Conservation (phyloP, 2,329 filamentous ascomycete genomes). For the Aspergillus pseudoglaucus region DNA sequence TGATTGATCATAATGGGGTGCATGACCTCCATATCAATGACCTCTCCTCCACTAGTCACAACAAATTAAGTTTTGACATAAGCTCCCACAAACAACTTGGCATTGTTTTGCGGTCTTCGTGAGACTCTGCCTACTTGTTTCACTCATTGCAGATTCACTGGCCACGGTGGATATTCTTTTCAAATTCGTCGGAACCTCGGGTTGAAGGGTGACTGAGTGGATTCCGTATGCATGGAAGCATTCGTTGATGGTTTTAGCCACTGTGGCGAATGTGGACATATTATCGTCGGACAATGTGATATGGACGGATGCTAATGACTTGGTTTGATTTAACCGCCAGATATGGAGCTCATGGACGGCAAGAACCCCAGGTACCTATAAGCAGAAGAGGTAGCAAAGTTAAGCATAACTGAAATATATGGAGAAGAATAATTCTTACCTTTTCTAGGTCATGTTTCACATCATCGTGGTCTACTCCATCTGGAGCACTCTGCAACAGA, state of each 20-base stretch:
- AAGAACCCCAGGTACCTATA: conserved; percentile 55
- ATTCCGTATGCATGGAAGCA: conserved; percentile 67
- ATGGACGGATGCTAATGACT: conserved; percentile 61
- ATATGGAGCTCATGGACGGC: conserved; percentile 65
- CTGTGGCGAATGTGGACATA: conserved; percentile 52
- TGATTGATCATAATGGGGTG: too few species aligned
- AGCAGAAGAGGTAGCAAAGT: conserved; percentile 5
- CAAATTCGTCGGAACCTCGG: conserved; percentile 40
- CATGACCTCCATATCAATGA: too few species aligned
- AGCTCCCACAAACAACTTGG: not conserved
- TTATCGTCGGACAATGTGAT: conserved; percentile 55
- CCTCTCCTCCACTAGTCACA: not conserved
- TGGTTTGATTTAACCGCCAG: conserved; percentile 64
- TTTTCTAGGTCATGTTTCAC: conserved; percentile 62
- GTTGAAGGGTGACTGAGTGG: conserved; percentile 63
- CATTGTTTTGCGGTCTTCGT: not conserved
- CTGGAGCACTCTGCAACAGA: conserved; percentile 59
- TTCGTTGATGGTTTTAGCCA: conserved; percentile 56
- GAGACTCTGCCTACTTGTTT: too few species aligned
- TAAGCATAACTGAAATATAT: not conserved
- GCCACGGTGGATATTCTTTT: not conserved
- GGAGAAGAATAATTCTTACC: conserved; percentile 27
- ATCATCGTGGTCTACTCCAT: conserved; percentile 53
- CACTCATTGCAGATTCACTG: not conserved
- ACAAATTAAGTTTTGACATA: not conserved